These are phyloP conservation scores for Apiospora aurea DNA, from an alignment of 2,329 filamentous ascomycete species.

Conservation along the genomic window DNA sequence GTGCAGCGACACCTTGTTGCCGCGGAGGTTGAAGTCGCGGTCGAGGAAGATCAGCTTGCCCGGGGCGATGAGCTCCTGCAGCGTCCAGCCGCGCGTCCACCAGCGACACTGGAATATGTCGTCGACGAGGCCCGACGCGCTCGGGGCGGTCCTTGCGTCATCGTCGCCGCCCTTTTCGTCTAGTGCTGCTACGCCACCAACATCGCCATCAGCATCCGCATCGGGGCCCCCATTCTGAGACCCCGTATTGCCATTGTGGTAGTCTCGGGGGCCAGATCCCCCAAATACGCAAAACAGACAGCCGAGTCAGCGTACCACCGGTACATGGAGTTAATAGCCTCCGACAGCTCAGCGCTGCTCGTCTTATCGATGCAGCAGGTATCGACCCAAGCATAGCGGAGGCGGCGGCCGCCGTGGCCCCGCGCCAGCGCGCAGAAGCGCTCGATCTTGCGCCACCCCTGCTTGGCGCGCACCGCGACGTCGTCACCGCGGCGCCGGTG, in stretches of 20 bases:
- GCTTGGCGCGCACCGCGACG: background rate
- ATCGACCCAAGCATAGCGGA: conserved; percentile 24
- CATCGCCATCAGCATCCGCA: background rate
- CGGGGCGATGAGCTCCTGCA: conserved; percentile 24
- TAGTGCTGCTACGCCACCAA: background rate
- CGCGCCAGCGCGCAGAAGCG: background rate
- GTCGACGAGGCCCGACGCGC: background rate
- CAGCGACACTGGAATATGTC: conserved; percentile 10
- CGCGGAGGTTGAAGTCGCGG: background rate
- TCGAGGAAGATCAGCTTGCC: background rate
- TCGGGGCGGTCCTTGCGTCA: no score
- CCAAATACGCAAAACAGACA: conserved; percentile 15
- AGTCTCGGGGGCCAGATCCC: conserved; percentile 4
- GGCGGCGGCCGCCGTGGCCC: background rate
- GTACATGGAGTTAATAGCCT: conserved; percentile 26
- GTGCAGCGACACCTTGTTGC: background rate
- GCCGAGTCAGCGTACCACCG: conserved; percentile 17
- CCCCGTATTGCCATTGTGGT: conserved; percentile 43
- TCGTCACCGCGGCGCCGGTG: background rate
- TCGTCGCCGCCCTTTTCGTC: background rate
- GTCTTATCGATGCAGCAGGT: conserved; percentile 25
- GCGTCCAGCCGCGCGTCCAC: conserved; percentile 25
- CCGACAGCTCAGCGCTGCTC: conserved; percentile 20
- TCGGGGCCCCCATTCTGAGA: conserved; percentile 34
- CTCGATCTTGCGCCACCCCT: conserved; percentile 22